These are phyloP conservation scores for Polygonum maritimum DNA, from an alignment of 148 eudicot species.

Conservation along the genomic window DNA sequence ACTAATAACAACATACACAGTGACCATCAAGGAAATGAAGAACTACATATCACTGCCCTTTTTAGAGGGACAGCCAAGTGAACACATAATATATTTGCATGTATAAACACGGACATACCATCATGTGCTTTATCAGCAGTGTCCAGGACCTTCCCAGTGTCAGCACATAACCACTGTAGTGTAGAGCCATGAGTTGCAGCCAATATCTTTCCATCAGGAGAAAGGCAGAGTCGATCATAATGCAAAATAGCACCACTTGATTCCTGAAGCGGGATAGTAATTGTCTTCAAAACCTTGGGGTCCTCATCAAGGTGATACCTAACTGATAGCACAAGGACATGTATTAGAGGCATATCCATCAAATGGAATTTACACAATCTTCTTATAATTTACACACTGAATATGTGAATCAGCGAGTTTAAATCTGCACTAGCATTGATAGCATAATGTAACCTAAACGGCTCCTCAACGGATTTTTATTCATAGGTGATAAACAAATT, in stretches of 20 bases:
- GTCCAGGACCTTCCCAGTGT: conserved; percentile 80
- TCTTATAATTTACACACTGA: not conserved
- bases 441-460: not conserved
- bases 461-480: not conserved
- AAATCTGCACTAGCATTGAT: not conserved
- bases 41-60: not conserved
- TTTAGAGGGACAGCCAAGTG: not conserved
- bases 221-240: conserved; percentile 78
- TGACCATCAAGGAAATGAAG: not conserved
- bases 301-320: conserved; percentile 97
- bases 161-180: conserved; percentile 83
- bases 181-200: conserved; percentile 82
- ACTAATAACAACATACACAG: not conserved
- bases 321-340: conserved; percentile 29
- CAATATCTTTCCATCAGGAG: conserved; percentile 89
- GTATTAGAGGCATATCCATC: not conserved
- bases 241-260: conserved; percentile 63
- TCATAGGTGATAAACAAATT: not conserved
- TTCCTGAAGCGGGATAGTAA: conserved; percentile 84
- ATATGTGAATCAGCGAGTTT: not conserved
- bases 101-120: conserved; percentile 33
- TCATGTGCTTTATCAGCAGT: conserved; percentile 90
- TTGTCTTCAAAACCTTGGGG: conserved; percentile 88
- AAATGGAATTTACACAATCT: not conserved
- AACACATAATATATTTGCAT: not conserved